phyloP scores from a whole-genome alignment of 1,139 yeast genomes.

The Saccharomyces pastorianus region DNA sequence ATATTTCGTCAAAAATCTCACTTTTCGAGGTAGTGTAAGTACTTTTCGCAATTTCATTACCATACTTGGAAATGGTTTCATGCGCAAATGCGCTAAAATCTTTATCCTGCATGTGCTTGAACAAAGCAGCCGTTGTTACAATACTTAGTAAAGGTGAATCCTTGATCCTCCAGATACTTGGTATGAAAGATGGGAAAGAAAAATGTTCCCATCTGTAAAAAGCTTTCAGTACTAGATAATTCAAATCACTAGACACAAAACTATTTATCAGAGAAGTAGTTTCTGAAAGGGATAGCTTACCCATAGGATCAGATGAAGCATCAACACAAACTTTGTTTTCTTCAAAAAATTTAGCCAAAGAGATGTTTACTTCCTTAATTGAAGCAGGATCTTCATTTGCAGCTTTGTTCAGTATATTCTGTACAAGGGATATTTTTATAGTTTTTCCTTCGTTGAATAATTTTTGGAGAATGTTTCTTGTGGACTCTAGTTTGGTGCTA shows the following conservation, averaged over 20 bases:
- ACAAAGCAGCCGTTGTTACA: not conserved
- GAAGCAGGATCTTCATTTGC: not conserved
- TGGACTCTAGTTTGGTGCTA: not conserved
- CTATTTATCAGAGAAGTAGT: not conserved
- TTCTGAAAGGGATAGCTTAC: slow-evolving; percentile 1
- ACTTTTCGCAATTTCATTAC: not conserved
- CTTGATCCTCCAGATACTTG: not conserved
- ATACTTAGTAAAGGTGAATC: slow-evolving; percentile 2
- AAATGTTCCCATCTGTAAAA: slow-evolving; percentile 8
- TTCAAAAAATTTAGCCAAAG: not conserved
- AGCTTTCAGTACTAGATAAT: slow-evolving; percentile 2
- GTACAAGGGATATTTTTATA: not conserved
- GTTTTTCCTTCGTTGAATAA: not conserved
- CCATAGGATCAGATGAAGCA: slow-evolving; percentile 1
- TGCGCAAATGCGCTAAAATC: not conserved
- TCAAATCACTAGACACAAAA: not conserved
- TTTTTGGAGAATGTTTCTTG: not conserved
- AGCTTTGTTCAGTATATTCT: not conserved
- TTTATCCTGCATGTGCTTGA: not conserved
- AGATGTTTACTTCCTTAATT: not conserved
- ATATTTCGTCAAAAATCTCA: not conserved
- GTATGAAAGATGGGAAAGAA: slow-evolving; percentile 1
- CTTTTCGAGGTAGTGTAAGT: not conserved
- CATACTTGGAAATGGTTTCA: not conserved
- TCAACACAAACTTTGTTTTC: not conserved